phyloP scores from a whole-genome alignment of 164 flowering plant species.

The Chloranthus sessilifolius region DNA sequence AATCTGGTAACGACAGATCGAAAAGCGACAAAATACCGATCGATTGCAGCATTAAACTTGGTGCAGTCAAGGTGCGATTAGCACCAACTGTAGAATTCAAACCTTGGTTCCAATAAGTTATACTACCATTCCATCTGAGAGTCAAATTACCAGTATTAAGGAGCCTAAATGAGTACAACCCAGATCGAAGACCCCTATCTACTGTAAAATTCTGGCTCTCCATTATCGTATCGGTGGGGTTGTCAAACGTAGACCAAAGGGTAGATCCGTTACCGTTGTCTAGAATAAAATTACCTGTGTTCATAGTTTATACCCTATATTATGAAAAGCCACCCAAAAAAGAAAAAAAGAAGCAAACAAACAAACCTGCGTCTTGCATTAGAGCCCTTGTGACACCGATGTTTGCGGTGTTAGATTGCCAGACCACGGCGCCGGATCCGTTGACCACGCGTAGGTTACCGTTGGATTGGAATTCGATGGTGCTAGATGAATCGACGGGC shows the following conservation, averaged over 20 bases:
- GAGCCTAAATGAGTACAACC: conserved; percentile 27
- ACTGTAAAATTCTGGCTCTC: conserved; percentile 26
- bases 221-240: conserved; percentile 36
- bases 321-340: too few species aligned
- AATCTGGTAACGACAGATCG: conserved; percentile 29
- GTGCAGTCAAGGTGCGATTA: conserved; percentile 32
- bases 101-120: conserved; percentile 25
- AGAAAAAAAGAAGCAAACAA: too few species aligned
- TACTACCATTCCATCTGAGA: conserved; percentile 23
- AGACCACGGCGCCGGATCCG: conserved; percentile 22
- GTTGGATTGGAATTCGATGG: conserved; percentile 17
- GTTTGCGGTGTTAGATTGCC: conserved; percentile 27
- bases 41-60: conserved; percentile 35
- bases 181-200: conserved; percentile 16
- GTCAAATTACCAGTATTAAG: conserved; percentile 25
- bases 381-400: conserved; percentile 24
- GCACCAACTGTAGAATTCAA: conserved; percentile 20
- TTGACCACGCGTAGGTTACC: conserved; percentile 34
- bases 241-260: conserved; percentile 31
- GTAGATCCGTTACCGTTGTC: background rate
- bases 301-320: too few species aligned
- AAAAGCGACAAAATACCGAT: conserved; percentile 48
- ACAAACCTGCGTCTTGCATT: conserved; percentile 24
- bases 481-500: conserved; percentile 15
- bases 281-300: conserved; percentile 18